phyloP scores from a whole-genome alignment of 441 rosid genomes.

The Breynia disticha region DNA sequence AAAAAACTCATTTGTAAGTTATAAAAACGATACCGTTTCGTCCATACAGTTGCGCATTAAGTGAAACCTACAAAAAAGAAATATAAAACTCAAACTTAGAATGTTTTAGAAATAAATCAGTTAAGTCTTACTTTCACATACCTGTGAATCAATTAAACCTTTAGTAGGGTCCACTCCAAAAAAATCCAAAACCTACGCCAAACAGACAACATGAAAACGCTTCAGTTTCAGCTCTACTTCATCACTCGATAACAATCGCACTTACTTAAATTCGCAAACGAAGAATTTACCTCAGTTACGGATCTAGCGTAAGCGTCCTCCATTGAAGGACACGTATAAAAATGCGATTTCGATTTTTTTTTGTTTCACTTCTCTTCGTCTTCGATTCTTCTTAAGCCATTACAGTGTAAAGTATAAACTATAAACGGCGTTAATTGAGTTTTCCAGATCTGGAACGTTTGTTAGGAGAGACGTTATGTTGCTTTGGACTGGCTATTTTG shows the following conservation, averaged over 20 bases:
- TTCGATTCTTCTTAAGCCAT: neutral
- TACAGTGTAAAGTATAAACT: neutral
- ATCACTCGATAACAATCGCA: neutral
- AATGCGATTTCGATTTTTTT: neutral
- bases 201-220: conserved; percentile 9
- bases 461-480: neutral
- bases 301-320: conserved; percentile 97
- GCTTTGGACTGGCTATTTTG: no score
- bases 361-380: neutral
- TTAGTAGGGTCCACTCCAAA: conserved; percentile 65
- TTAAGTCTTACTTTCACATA: conserved; percentile 6
- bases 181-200: conserved; percentile 67
- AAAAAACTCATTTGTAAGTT: neutral
- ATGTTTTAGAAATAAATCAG: neutral
- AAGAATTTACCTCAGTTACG: conserved; percentile 54
- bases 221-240: neutral
- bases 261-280: neutral
- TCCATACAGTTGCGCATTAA: conserved; percentile 59
- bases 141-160: conserved; percentile 92
- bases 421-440: neutral
- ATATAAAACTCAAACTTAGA: conserved; percentile 5
- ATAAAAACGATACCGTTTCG: conserved; percentile 46
- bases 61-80: conserved; percentile 48
- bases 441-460: neutral
- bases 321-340: conserved; percentile 27